Base-by-base conservation (phyloP, 148 eudicot species). In the Amaranthus palmeri region DNA sequence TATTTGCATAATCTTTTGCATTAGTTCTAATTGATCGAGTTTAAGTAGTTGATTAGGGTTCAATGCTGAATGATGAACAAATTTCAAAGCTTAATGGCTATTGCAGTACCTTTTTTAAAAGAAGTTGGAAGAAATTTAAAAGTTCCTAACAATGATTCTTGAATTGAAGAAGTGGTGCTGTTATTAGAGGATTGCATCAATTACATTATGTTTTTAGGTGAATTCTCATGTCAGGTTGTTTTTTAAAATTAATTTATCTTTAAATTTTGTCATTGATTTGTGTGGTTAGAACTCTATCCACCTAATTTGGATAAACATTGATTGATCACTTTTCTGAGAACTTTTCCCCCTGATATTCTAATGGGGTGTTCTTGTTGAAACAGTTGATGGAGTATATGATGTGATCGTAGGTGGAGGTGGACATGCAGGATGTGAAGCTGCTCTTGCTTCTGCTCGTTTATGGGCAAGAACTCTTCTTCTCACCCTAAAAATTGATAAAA, bases 381-480 rank as follows among this genome's bases (percentile, higher is more conserved):
- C 69, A 44, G 80, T 76, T 49, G 85, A 86, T 70, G 97, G 91
- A 75, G 84, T 73, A 82, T 95, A 88, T 65, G 97, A 95, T 70
- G 98, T 95, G 43, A 95, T 95, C 17, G 90, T 95, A 77, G 98
- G 91, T 69, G 98, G 98, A 75, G 98, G 98, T 18, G 98, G 98
- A 56, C 98, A 95, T 78, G 97, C 98, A 63, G 97, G 98, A 54
- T 95, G 98, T 83, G 98, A 95, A 91, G 98, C 98, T 72, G 98
- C 98, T n/a, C 96, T 95, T 77, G 96, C 98, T 45, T 85, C 98
- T 68, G 91, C 98, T 78, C 93, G 96, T 48, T 59, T 91, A 69
- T 97, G 98, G 72, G 97, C 98, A 44, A 91, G 85, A 77, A 95
- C 98, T 43, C 97, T 95, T 81, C 97, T 95, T 80, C 93, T 95